Evolutionary conservation across 768 basidiomycete species (phyloP).

Genomic region (Tulasnella sp.): DNA sequence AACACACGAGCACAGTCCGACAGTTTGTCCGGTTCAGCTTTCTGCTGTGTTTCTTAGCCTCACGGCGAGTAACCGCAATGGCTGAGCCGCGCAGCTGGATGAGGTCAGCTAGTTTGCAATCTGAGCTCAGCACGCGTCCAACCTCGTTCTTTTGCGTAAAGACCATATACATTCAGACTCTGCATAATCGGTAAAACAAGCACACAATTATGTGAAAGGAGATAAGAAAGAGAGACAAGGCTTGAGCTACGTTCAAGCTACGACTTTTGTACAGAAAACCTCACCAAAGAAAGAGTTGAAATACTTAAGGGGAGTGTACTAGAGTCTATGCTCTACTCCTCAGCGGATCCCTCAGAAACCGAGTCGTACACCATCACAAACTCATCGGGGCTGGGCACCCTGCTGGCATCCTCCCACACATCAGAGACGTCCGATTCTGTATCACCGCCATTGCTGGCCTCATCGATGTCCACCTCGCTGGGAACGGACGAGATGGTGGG

Average conservation of each 20-base stretch:
- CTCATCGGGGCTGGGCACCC: slow-evolving; percentile 1
- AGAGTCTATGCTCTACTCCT: too few relatives aligned
- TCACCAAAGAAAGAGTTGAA: too few relatives aligned
- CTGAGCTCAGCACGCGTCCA: neutral
- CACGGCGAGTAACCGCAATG: neutral
- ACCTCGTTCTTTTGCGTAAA: too few relatives aligned
- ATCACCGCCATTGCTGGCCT: neutral
- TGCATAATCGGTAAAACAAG: too few relatives aligned
- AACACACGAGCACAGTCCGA: neutral
- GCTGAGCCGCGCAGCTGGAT: neutral
- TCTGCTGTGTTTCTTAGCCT: neutral
- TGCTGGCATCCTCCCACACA: slow-evolving; percentile 5
- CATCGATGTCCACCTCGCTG: slow-evolving; percentile 2
- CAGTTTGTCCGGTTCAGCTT: neutral
- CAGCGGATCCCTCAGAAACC: neutral
- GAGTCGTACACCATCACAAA: slow-evolving; percentile 14
- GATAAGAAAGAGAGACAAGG: too few relatives aligned
- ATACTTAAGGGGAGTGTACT: too few relatives aligned
- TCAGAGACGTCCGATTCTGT: neutral
- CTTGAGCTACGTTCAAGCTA: too few relatives aligned
- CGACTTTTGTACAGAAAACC: too few relatives aligned
- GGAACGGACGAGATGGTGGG: slow-evolving; percentile 2
- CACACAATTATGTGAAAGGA: too few relatives aligned
- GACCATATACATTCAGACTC: too few relatives aligned
- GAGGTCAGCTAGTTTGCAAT: slow-evolving; percentile 14